These are phyloP conservation scores for Lophium mytilinum DNA, from an alignment of 495 filamentous ascomycete genomes.

Conservation along the genomic window DNA sequence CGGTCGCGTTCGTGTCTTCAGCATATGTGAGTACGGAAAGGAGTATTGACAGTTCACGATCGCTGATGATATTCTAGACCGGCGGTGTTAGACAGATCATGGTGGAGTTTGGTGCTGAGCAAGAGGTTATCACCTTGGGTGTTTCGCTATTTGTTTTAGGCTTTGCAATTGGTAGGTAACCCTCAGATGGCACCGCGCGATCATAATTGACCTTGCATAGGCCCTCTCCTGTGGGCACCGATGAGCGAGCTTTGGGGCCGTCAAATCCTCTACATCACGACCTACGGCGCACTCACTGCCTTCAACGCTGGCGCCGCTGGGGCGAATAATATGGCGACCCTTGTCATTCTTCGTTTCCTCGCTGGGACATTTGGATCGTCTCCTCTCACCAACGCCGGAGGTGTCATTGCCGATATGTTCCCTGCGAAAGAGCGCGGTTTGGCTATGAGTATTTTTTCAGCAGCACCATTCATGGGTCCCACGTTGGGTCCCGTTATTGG, in stretches of 20 bases:
- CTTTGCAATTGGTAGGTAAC: slow-evolving; percentile 39
- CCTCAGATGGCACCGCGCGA: background rate
- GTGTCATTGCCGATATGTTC: slow-evolving; percentile 37
- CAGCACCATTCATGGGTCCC: slow-evolving; percentile 36
- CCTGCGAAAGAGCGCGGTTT: slow-evolving; percentile 31
- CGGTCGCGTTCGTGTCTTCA: slow-evolving; percentile 67
- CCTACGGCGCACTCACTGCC: slow-evolving; percentile 39
- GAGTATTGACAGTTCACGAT: slow-evolving; percentile 45
- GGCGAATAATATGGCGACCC: slow-evolving; percentile 29
- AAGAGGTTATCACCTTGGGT: slow-evolving; percentile 34
- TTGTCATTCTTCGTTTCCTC: slow-evolving; percentile 36
- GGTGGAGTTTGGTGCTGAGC: slow-evolving; percentile 22
- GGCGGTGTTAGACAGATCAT: slow-evolving; percentile 23
- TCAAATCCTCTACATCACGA: slow-evolving; percentile 43
- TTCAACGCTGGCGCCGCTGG: slow-evolving; percentile 37
- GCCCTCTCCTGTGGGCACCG: slow-evolving; percentile 35
- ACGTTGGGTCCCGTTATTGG: slow-evolving; percentile 32
- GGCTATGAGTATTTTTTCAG: slow-evolving; percentile 7
- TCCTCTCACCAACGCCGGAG: slow-evolving; percentile 37
- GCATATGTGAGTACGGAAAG: slow-evolving; percentile 45
- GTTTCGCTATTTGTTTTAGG: slow-evolving; percentile 47
- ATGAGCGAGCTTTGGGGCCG: slow-evolving; percentile 52
- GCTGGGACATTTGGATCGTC: slow-evolving; percentile 32
- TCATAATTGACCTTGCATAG: background rate
- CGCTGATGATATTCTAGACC: background rate